Percentiles rank a stretch among this genome's conserved stretches.
Conservation (phyloP, 2,329 filamentous ascomycete species). For the Cladosporium sp. region DNA sequence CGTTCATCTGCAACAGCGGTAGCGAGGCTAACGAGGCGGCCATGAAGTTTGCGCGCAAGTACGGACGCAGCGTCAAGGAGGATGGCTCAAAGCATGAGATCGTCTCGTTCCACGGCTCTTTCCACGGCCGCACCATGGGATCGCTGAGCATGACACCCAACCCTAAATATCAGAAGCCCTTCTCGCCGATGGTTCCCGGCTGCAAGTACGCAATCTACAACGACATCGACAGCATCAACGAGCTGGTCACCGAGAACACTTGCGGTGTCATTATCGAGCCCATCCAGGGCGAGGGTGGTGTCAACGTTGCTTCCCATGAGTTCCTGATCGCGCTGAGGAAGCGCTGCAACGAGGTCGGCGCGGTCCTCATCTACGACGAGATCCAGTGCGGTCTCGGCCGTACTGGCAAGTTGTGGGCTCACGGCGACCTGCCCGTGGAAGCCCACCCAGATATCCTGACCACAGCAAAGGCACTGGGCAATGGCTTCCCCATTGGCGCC, state of each 20-base stretch:
- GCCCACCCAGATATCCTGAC: constrained; percentile 94
- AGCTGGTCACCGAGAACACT: constrained; percentile 77
- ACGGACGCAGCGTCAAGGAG: constrained; percentile 61
- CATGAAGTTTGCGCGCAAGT: constrained; percentile 94
- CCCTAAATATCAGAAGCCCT: constrained; percentile 95
- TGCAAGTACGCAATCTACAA: constrained; percentile 88
- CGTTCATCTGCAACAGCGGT: constrained; percentile 95
- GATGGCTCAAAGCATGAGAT: constrained; percentile 68
- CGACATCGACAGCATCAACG: constrained; percentile 69
- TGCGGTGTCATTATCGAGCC: constrained; percentile 96
- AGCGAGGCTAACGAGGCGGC: constrained; percentile 97
- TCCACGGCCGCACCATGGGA: constrained; percentile 97
- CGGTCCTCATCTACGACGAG: constrained; percentile 91
- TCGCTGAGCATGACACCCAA: constrained; percentile 94
- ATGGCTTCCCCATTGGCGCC: constrained; percentile 93
- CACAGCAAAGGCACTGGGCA: constrained; percentile 92
- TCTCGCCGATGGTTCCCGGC: constrained; percentile 91
- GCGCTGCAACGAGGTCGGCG: constrained; percentile 82
- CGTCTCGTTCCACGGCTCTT: constrained; percentile 87
- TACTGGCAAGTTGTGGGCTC: constrained; percentile 89
- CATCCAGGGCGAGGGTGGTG: constrained; percentile 94
- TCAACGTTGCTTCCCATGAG: constrained; percentile 77
- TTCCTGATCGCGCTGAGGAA: constrained; percentile 82
- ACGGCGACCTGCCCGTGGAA: constrained; percentile 68
- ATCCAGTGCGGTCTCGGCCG: constrained; percentile 92